These are phyloP conservation scores for Sclerotiophoma versabilis DNA, from an alignment of 2,329 filamentous ascomycete genomes.

Conservation along the genomic window DNA sequence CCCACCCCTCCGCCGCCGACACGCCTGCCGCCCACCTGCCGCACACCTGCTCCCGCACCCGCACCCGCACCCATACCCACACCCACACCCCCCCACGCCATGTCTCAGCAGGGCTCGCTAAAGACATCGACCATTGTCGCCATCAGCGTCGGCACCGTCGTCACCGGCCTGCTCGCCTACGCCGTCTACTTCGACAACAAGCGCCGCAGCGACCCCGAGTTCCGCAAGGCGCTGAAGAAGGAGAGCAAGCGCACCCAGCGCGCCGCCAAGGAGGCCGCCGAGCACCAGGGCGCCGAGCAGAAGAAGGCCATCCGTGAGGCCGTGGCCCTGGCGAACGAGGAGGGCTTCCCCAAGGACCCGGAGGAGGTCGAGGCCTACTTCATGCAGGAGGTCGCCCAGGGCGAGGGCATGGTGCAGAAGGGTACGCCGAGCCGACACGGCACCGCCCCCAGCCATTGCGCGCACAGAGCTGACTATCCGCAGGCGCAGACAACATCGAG, in stretches of 20 bases:
- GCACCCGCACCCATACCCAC: constrained; percentile 9
- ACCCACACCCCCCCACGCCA: constrained; percentile 19
- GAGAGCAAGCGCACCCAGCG: constrained; percentile 77
- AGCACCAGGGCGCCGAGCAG: constrained; percentile 70
- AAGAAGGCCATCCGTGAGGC: constrained; percentile 75
- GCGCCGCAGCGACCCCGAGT: constrained; percentile 68
- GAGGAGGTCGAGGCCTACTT: constrained; percentile 97
- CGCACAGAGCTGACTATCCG: constrained; percentile 23
- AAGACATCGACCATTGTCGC: constrained; percentile 65
- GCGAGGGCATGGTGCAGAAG: constrained; percentile 82
- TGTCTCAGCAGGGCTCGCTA: constrained; percentile 51
- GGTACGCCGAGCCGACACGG: too few relatives aligned
- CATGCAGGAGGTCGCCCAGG: constrained; percentile 90
- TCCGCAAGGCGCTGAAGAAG: constrained; percentile 70
- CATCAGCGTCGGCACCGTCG: constrained; percentile 64
- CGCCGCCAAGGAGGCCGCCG: constrained; percentile 74
- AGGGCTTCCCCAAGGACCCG: constrained; percentile 87
- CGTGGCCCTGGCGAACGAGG: constrained; percentile 83
- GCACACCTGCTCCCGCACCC: too few relatives aligned
- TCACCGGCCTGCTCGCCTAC: constrained; percentile 68
- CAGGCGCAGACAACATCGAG: constrained; percentile 75
- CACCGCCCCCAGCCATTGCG: too few relatives aligned
- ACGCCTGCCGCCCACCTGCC: too few relatives aligned
- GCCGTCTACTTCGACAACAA: constrained; percentile 72
- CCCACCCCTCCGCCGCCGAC: constrained; percentile 15